Conservation (phyloP, 192 early-diverging fungal genomes). For the Linnemannia zychae region DNA sequence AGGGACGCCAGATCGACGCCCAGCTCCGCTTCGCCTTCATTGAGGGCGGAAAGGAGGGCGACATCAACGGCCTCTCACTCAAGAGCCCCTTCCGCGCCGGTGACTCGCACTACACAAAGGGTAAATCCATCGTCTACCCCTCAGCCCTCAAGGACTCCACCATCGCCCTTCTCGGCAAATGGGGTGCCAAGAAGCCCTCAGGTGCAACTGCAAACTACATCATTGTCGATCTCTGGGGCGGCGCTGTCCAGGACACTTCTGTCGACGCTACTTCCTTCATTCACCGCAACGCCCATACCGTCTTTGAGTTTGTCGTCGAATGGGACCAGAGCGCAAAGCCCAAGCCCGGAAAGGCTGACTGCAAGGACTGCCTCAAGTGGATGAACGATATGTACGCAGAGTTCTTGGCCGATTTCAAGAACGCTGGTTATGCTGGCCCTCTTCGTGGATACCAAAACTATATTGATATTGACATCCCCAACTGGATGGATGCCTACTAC, state of each 20-base stretch:
- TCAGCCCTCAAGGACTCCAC: conserved; percentile 24
- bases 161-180: conserved; percentile 40
- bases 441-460: conserved; percentile 58
- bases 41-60: neutral
- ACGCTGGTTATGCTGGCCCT: neutral
- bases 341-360: conserved; percentile 44
- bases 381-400: conserved; percentile 46
- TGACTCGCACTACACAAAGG: conserved; percentile 43
- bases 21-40: conserved; percentile 39
- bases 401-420: conserved; percentile 46
- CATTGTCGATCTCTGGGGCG: conserved; percentile 59
- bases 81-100: conserved; percentile 17
- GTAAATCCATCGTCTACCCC: conserved; percentile 48
- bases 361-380: conserved; percentile 43
- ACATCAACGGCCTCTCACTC: conserved; percentile 40
- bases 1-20: conserved; percentile 40
- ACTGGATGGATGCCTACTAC: conserved; percentile 57
- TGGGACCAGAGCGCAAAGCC: conserved; percentile 33
- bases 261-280: conserved; percentile 47
- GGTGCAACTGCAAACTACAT: conserved; percentile 39
- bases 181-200: conserved; percentile 19
- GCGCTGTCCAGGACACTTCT: conserved; percentile 22
- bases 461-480: conserved; percentile 52
- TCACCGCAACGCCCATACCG: conserved; percentile 47
- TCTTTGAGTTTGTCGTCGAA: conserved; percentile 56